Conservation (phyloP, 352 stramenopile species). For the Globisporangium splendens region DNA sequence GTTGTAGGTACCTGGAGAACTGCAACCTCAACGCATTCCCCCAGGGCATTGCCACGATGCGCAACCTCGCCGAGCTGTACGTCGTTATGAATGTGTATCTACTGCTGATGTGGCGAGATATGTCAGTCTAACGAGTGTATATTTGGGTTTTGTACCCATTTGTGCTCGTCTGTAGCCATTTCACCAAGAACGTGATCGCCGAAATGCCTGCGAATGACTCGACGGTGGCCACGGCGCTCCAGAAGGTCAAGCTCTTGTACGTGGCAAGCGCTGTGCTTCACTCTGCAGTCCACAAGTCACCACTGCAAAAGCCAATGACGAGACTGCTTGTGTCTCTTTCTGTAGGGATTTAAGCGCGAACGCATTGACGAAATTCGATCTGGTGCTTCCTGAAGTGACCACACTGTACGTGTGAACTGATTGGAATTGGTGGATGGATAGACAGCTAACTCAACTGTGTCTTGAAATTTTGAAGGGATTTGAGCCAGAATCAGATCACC, state of each 20-base stretch:
- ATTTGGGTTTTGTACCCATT: no score
- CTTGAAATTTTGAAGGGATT: constrained; percentile 21
- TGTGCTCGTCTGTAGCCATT: constrained; percentile 26
- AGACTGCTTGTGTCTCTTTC: neutral
- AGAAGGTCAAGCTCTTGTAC: constrained; percentile 42
- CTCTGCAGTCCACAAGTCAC: neutral
- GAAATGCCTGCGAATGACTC: constrained; percentile 29
- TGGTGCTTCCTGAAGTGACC: constrained; percentile 32
- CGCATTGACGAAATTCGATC: constrained; percentile 37
- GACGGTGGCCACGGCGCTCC: constrained; percentile 32
- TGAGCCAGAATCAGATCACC: constrained; percentile 51
- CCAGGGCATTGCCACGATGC: constrained; percentile 39
- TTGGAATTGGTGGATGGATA: neutral
- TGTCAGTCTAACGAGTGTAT: neutral
- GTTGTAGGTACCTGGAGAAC: constrained; percentile 57
- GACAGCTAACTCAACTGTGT: neutral
- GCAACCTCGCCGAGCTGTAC: constrained; percentile 53
- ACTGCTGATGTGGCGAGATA: neutral
- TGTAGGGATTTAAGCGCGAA: constrained; percentile 46
- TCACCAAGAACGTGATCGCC: constrained; percentile 56
- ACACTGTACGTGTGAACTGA: constrained; percentile 24
- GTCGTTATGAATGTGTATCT: constrained; percentile 6
- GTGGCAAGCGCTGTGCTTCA: neutral
- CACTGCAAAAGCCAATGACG: neutral
- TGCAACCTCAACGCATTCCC: constrained; percentile 57